Conservation (phyloP, 805 yeast species). For the Candida maesae region DNA sequence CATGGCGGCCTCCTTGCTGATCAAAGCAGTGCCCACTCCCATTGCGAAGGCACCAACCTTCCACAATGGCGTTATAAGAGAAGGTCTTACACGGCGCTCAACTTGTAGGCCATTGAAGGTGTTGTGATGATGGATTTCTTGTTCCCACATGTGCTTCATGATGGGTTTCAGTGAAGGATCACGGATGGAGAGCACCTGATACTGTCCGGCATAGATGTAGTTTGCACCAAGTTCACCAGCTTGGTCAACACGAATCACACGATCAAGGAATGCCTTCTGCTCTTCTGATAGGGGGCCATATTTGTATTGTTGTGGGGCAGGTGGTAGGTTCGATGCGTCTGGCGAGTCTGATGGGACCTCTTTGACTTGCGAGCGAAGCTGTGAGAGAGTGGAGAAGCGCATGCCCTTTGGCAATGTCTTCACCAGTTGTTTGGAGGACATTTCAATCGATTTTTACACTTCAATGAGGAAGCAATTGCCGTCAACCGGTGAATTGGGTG, state of each 20-base stretch:
- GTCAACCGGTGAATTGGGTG: too few relatives aligned
- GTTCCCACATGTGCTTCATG: conserved; percentile 96
- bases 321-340: neutral
- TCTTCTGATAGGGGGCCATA: conserved; percentile 36
- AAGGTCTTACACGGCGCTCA: conserved; percentile 82
- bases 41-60: conserved; percentile 82
- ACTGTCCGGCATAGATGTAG: conserved; percentile 89
- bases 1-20: conserved; percentile 97
- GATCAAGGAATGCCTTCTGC: conserved; percentile 66
- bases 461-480: too few relatives aligned
- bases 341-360: neutral
- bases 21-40: conserved; percentile 81
- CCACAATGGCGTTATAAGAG: conserved; percentile 90
- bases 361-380: conserved; percentile 18
- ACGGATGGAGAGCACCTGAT: conserved; percentile 63
- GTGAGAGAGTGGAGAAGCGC: conserved; percentile 23
- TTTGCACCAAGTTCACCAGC: conserved; percentile 98
- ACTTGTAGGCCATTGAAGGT: conserved; percentile 79
- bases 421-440: conserved; percentile 10
- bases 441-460: neutral
- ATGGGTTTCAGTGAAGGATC: conserved; percentile 76
- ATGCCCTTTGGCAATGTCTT: conserved; percentile 12
- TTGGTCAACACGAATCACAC: conserved; percentile 88
- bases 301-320: conserved; percentile 9
- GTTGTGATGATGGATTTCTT: conserved; percentile 85